Conservation (phyloP, 169 alveolate genomes). For the Babesia ovata region DNA sequence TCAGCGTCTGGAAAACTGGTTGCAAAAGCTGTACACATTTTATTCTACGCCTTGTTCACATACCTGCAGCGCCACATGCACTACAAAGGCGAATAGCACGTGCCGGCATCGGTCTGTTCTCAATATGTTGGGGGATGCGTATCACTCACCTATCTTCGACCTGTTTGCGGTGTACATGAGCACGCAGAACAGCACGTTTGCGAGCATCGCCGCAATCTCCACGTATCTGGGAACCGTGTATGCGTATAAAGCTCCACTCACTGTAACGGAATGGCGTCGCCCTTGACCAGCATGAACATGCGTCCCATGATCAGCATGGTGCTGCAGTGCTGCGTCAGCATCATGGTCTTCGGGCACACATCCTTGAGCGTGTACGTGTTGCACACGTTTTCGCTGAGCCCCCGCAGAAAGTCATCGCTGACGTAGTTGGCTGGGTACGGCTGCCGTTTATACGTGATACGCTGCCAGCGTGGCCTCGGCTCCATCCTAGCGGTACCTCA, state of each 20-base stretch:
- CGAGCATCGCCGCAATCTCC: slow-evolving; percentile 16
- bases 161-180: slow-evolving; percentile 41
- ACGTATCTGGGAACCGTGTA: slow-evolving; percentile 22
- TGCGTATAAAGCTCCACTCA: not conserved
- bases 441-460: slow-evolving; percentile 52
- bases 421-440: slow-evolving; percentile 58
- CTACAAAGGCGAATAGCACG: slow-evolving; percentile 25
- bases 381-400: slow-evolving; percentile 35
- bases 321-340: slow-evolving; percentile 57
- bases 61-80: slow-evolving; percentile 48
- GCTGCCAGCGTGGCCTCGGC: slow-evolving; percentile 17
- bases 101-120: slow-evolving; percentile 16
- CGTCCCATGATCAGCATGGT: slow-evolving; percentile 58
- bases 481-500: slow-evolving; percentile 49
- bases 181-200: slow-evolving; percentile 5
- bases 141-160: slow-evolving; percentile 20
- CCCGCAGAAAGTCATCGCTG: slow-evolving; percentile 45
- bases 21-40: slow-evolving; percentile 45
- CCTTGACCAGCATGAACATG: slow-evolving; percentile 37
- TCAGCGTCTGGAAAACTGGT: slow-evolving; percentile 64
- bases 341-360: slow-evolving; percentile 50
- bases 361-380: slow-evolving; percentile 43
- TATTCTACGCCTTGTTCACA: not conserved
- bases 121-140: not conserved
- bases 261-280: slow-evolving; percentile 34